Conservation (phyloP, 768 basidiomycete species). For the Butyriboletus loyo region DNA sequence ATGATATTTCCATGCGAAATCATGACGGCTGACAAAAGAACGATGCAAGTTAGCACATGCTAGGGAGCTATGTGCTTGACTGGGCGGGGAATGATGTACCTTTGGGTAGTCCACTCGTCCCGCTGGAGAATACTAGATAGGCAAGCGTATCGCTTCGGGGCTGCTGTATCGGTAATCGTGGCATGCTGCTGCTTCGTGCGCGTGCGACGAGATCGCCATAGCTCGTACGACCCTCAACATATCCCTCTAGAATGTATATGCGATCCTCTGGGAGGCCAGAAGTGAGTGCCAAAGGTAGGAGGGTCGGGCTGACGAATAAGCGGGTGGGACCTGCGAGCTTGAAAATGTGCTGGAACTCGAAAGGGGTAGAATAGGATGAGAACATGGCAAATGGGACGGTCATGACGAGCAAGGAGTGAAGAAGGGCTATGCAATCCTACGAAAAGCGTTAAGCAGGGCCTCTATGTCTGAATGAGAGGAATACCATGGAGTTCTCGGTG, state of each 20-base stretch:
- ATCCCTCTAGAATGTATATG: conserved; percentile 51
- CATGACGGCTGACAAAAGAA: conserved; percentile 54
- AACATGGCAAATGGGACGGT: conserved; percentile 54
- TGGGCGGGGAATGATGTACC: conserved; percentile 35
- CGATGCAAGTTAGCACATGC: conserved; percentile 1
- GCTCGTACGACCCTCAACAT: conserved; percentile 38
- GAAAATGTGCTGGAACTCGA: conserved; percentile 52
- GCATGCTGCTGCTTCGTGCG: conserved; percentile 36
- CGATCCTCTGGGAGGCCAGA: conserved; percentile 37
- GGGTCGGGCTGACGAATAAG: conserved; percentile 49
- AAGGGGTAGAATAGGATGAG: conserved; percentile 52
- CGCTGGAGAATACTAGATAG: conserved; percentile 74
- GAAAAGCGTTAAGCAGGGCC: neutral
- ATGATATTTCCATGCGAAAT: conserved; percentile 66
- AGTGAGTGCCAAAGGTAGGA: conserved; percentile 41
- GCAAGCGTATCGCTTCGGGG: conserved; percentile 56
- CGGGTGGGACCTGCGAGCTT: conserved; percentile 46
- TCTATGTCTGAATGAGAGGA: neutral
- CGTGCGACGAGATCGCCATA: conserved; percentile 44
- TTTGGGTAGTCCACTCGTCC: conserved; percentile 75
- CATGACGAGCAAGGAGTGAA: conserved; percentile 47
- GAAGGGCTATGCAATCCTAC: conserved; percentile 54
- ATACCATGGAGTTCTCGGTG: conserved; percentile 65
- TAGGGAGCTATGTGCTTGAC: neutral
- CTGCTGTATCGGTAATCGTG: conserved; percentile 41